Conservation (phyloP, 768 basidiomycete species). For the Auriscalpium microsporum region DNA sequence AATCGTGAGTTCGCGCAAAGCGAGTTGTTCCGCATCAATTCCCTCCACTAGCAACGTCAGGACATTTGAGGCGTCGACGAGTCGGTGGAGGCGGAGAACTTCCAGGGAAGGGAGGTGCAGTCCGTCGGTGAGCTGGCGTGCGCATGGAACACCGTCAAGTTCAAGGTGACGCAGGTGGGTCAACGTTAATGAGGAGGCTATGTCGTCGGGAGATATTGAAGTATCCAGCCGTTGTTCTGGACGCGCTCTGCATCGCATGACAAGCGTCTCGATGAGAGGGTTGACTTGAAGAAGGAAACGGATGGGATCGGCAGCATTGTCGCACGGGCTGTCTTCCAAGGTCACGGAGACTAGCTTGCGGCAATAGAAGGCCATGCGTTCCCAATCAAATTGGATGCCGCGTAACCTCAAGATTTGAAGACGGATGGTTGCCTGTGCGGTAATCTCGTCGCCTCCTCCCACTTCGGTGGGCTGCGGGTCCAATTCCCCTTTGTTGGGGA, state of each 20-base stretch:
- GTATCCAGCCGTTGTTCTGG: not conserved
- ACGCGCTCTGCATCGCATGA: not conserved
- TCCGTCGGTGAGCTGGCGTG: not conserved
- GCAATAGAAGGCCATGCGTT: conserved; percentile 8
- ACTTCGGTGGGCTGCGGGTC: too few relatives aligned
- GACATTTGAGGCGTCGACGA: not conserved
- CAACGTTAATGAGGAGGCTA: not conserved
- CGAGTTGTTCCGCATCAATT: conserved; percentile 1
- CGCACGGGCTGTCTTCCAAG: not conserved
- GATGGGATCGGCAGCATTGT: not conserved
- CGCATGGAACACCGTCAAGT: not conserved
- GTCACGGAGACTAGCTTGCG: not conserved
- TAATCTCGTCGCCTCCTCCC: too few relatives aligned
- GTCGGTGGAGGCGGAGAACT: conserved; percentile 1
- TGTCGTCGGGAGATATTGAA: too few relatives aligned
- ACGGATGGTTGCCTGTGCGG: too few relatives aligned
- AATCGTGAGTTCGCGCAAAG: too few relatives aligned
- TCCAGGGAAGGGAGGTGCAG: not conserved
- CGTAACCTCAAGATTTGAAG: too few relatives aligned
- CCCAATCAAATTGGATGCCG: too few relatives aligned
- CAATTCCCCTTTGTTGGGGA: too few relatives aligned
- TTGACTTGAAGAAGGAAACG: conserved; percentile 17
- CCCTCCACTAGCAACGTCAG: not conserved
- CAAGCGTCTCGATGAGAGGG: conserved; percentile 14
- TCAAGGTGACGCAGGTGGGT: conserved; percentile 10